These are phyloP conservation scores for Peronospora destructor DNA, from an alignment of 352 stramenopile species.

Conservation along the genomic window DNA sequence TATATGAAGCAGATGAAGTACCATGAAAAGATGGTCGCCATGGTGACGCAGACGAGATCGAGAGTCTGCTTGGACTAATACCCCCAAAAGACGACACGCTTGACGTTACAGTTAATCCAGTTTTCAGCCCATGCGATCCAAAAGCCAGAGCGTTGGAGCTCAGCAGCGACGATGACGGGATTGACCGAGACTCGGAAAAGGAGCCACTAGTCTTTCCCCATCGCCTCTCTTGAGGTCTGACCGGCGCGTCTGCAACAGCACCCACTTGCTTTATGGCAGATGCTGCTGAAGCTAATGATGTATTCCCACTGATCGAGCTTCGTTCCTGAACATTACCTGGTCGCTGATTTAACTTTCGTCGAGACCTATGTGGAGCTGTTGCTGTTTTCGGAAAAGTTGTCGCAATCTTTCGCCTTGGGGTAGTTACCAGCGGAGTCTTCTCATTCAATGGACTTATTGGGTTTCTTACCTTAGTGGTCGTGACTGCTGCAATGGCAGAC, in stretches of 20 bases:
- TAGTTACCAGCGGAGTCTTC: not conserved
- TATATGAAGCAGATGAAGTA: constrained; percentile 11
- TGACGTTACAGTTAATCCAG: constrained; percentile 7
- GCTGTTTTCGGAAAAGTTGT: constrained; percentile 5
- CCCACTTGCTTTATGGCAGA: constrained; percentile 3
- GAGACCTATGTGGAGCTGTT: constrained; percentile 7
- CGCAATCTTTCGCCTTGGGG: constrained; percentile 8
- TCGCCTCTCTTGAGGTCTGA: constrained; percentile 9
- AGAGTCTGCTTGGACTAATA: constrained; percentile 8
- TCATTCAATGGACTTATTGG: constrained; percentile 7
- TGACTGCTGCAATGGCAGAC: constrained; percentile 13
- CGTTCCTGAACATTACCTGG: constrained; percentile 4
- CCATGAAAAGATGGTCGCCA: constrained; percentile 17
- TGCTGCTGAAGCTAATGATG: not conserved
- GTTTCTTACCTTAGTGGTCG: constrained; percentile 2
- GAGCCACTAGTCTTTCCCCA: constrained; percentile 16
- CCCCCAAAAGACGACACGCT: constrained; percentile 3
- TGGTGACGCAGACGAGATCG: constrained; percentile 17
- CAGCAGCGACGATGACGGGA: constrained; percentile 15
- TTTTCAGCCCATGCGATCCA: constrained; percentile 12
- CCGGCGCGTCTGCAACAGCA: constrained; percentile 3
- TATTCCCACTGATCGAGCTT: constrained; percentile 3
- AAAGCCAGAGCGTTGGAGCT: constrained; percentile 22
- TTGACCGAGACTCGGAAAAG: constrained; percentile 7
- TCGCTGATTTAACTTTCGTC: constrained; percentile 13